phyloP scores from a whole-genome alignment of 106 monocot genomes.

The Dioscorea zingiberensis region DNA sequence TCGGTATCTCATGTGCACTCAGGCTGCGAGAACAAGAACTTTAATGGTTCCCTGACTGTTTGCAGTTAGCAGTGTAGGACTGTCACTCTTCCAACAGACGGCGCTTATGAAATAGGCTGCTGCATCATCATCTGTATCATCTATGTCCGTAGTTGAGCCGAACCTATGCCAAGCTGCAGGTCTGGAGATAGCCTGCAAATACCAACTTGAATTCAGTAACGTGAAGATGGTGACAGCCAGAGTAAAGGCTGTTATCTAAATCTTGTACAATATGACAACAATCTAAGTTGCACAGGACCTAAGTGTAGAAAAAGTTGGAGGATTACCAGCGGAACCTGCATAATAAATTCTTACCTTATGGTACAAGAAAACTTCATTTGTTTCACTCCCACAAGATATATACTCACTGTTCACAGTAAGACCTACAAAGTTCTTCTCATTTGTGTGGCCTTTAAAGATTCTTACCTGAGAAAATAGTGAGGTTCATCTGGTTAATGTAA shows the following conservation, averaged over 20 bases:
- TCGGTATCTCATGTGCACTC: neutral
- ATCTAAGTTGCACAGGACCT: neutral
- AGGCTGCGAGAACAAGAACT: constrained; percentile 89
- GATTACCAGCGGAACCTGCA: neutral
- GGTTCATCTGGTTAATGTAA: too few species aligned
- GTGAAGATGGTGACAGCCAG: too few species aligned
- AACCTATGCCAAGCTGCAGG: constrained; percentile 84
- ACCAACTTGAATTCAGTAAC: neutral
- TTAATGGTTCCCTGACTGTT: constrained; percentile 98
- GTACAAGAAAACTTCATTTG: constrained; percentile 93
- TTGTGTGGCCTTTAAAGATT: constrained; percentile 88
- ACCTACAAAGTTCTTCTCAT: constrained; percentile 99
- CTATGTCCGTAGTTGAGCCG: constrained; percentile 68
- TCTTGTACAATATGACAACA: neutral
- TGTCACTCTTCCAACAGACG: constrained; percentile 97
- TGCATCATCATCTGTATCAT: constrained; percentile 69
- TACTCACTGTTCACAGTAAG: constrained; percentile 87
- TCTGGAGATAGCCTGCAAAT: constrained; percentile 74
- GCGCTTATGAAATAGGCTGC: constrained; percentile 93
- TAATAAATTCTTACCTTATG: constrained; percentile 57
- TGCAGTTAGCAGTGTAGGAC: constrained; percentile 90
- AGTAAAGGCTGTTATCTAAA: too few species aligned
- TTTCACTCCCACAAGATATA: constrained; percentile 96
- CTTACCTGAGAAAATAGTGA: constrained; percentile 47
- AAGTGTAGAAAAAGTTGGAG: too few species aligned